A percentile compares a stretch with the other conserved stretches of the same genome.
phyloP scores from a whole-genome alignment of 768 basidiomycete species.

The Rhodotorula paludigena region DNA sequence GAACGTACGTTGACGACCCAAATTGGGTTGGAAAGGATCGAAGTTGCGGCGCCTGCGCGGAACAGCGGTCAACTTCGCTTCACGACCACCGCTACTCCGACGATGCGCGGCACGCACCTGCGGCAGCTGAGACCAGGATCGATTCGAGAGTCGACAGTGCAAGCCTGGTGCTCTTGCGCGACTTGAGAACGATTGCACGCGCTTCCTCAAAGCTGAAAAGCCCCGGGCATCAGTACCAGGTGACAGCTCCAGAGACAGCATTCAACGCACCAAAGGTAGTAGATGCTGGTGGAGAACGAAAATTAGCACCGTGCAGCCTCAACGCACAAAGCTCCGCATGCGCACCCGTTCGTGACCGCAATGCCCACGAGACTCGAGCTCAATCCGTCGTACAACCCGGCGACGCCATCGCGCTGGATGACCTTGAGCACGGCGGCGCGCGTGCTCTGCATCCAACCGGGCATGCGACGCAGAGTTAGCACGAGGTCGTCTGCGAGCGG shows the following conservation, averaged over 20 bases:
- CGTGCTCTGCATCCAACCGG: constrained; percentile 49
- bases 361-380: constrained; percentile 81
- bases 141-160: constrained; percentile 79
- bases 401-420: constrained; percentile 74
- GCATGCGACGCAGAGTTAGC: neutral
- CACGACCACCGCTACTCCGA: too few relatives aligned
- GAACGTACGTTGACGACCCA: constrained; percentile 78
- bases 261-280: constrained; percentile 55
- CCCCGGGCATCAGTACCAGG: constrained; percentile 58
- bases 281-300: constrained; percentile 57
- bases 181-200: constrained; percentile 44
- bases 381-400: constrained; percentile 81
- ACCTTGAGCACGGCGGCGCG: constrained; percentile 67
- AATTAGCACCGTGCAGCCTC: neutral
- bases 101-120: constrained; percentile 60
- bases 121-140: constrained; percentile 78
- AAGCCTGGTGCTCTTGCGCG: constrained; percentile 30
- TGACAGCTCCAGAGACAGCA: constrained; percentile 23
- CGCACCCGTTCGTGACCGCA: constrained; percentile 70
- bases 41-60: constrained; percentile 71
- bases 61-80: too few relatives aligned
- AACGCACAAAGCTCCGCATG: neutral
- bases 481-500: constrained; percentile 1
- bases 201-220: constrained; percentile 45
- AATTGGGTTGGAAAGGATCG: constrained; percentile 83